Base-by-base conservation (phyloP, 306 rosid species). In the Corylus americana region DNA sequence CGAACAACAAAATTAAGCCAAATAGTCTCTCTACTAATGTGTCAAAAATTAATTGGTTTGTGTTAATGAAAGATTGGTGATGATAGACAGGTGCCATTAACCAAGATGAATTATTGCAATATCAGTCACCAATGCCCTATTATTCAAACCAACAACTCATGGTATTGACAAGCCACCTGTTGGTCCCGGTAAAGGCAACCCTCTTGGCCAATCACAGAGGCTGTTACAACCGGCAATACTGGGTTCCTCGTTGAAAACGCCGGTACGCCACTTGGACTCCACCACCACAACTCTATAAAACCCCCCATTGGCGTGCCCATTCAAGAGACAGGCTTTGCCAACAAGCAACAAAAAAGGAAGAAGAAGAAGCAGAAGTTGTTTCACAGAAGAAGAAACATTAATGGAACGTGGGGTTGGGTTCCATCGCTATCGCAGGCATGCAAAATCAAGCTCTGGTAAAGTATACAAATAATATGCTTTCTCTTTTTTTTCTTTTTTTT, bases 391-490 rank as follows among this genome's bases (percentile, higher is more conserved):
- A 48, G 14, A 31, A 47, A 69, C 12, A 69, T 1, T 31, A 31
- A 89, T 86, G 92, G 81, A 83, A 71, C 70, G 55, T 17, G 73
- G 9, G 42, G 48, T 73, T 49, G 77, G 74, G 22, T 71, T 59
- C 59, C 70, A 39, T 71, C 78, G 51, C 47, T 7, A 47, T 75
- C 73, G 53, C 55, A 64, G 68, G 50, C 64, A 82, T 81, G 76
- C 81, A 77, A 77, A 62, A 9, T 82, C 85, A 18, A 77, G 53
- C 61, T 57, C 75, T 18, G 78, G 88, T 84, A 82, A 82, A 75
- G n/a, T 27, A 35, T 16, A 31, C 5, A 14, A 8, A 4, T 66
- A 35, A 39, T 14, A 39, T 18, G 3, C 18, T 13, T 31, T 35
- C 8, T 76, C 25, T 22, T 22, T 0, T 22, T 22, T 0, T 11